Percentiles rank a stretch among this genome's conserved stretches.
phyloP scores from a whole-genome alignment of 2,329 filamentous ascomycete species.

The Purpureocillium takamizusanense region DNA sequence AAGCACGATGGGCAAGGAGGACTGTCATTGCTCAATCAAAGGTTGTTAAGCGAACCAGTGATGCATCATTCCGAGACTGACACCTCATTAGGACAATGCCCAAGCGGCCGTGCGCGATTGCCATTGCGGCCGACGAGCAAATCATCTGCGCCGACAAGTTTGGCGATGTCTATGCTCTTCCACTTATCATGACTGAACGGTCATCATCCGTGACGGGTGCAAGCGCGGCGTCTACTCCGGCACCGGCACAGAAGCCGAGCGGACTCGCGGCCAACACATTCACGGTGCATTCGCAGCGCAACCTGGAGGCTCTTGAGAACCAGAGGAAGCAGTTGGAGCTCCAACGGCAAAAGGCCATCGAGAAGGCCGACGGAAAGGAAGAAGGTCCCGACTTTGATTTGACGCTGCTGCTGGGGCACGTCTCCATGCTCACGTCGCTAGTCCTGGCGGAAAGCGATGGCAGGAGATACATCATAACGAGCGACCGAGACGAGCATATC shows the following conservation, averaged over 20 bases:
- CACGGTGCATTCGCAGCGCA: conserved; percentile 57
- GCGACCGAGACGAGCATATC: conserved; percentile 63
- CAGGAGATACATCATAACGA: conserved; percentile 44
- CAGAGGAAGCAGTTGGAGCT: conserved; percentile 40
- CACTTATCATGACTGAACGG: conserved; percentile 37
- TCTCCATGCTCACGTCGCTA: conserved; percentile 85
- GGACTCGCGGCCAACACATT: conserved; percentile 46
- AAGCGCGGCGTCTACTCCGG: conserved; percentile 9
- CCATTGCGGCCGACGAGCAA: conserved; percentile 59
- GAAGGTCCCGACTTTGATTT: conserved; percentile 56
- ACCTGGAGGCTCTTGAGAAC: conserved; percentile 49
- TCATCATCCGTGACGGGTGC: conserved; percentile 7
- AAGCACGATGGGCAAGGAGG: conserved; percentile 51
- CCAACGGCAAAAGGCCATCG: conserved; percentile 12
- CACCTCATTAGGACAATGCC: conserved; percentile 59
- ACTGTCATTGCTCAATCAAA: conserved; percentile 60
- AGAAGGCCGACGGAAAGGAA: conserved; percentile 16
- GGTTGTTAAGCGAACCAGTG: conserved; percentile 34
- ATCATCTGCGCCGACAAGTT: conserved; percentile 91
- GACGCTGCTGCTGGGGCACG: conserved; percentile 78
- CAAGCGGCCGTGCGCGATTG: conserved; percentile 75
- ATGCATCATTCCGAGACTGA: conserved; percentile 13
- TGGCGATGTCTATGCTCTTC: conserved; percentile 87
- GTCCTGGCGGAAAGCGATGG: conserved; percentile 36
- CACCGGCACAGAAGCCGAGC: conserved; percentile 16